Evolutionary conservation across 192 early-diverging fungal species (phyloP).

Genomic region (Gonapodya prolifera): DNA sequence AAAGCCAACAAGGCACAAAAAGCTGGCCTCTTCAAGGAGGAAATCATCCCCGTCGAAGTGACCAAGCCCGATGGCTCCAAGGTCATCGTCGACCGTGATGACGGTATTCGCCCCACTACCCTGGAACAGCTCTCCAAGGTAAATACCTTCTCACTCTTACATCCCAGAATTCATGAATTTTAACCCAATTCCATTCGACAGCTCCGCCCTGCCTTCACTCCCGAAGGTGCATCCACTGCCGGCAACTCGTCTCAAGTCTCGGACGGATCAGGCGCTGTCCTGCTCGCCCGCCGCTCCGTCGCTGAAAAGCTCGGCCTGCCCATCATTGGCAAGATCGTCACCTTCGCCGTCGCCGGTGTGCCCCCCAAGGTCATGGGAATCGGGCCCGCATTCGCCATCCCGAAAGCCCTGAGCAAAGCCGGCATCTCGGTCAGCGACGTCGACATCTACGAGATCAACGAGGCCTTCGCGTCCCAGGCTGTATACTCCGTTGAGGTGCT

Average conservation of each 20-base stretch:
- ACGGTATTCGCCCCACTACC: slow-evolving; percentile 82
- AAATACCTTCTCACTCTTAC: background rate
- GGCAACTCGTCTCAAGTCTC: slow-evolving; percentile 97
- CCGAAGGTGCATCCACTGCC: slow-evolving; percentile 76
- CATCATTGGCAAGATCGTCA: slow-evolving; percentile 76
- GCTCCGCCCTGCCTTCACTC: slow-evolving; percentile 74
- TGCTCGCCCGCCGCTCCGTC: slow-evolving; percentile 85
- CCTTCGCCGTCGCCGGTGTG: slow-evolving; percentile 80
- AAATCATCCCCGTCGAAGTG: slow-evolving; percentile 67
- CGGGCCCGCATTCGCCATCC: slow-evolving; percentile 92
- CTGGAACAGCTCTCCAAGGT: slow-evolving; percentile 60
- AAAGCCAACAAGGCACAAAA: slow-evolving; percentile 78
- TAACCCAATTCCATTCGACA: background rate
- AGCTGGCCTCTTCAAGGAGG: slow-evolving; percentile 78
- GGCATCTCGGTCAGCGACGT: slow-evolving; percentile 66
- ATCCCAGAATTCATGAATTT: background rate
- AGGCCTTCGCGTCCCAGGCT: slow-evolving; percentile 96
- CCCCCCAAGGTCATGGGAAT: slow-evolving; percentile 94
- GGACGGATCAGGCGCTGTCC: slow-evolving; percentile 90
- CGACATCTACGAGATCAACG: slow-evolving; percentile 71
- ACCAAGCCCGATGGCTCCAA: slow-evolving; percentile 45
- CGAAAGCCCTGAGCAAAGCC: slow-evolving; percentile 67
- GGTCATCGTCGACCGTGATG: slow-evolving; percentile 68
- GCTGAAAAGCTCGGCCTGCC: slow-evolving; percentile 82
- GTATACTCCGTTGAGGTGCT: slow-evolving; percentile 84